Evolutionary conservation across 2,329 filamentous ascomycete species (phyloP), one percentile per base, ranked within the genome.

Genomic region (Endocalyx cinctus): DNA sequence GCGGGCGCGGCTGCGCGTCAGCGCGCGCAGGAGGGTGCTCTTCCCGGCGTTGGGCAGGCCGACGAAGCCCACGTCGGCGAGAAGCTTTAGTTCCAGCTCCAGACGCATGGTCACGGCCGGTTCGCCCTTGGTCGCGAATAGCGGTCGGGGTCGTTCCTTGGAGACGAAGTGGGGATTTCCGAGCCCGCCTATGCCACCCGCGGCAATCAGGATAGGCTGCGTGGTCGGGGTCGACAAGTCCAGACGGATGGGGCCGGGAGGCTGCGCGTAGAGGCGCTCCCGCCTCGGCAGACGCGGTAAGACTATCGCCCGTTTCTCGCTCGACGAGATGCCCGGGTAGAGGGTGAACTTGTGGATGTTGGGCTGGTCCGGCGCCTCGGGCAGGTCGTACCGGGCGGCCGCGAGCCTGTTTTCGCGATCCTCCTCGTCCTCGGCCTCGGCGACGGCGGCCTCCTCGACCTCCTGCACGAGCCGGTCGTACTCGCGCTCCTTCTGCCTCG

Each of bases 11-110:
- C 86, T 94, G 58, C 89, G 89, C 50, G 82, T 94, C 49, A 98
- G 67, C 4, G 89, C 82, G 13, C 92, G 81, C 12, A 97, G 73
- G 2, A 98, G 72, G 0, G 92, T 97, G 55, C 86, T 94, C 63
- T 98, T 98, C 7, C 92, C 92, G 5, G 90, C 92, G 57, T 98
- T 98, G 2, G 92, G 92, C 12, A 97, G 75, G 1, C 92, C 92
- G 12, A 98, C 92, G 3, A 98, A 73, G 1, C 92, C 92, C 6
- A 98, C 84, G 60, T 98, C 92, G 5, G 92, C 92, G 25, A 98
- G 79, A 8, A 98, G 75, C 68, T 96, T 97, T 41, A 98, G 74
- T 59, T 98, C 92, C 11, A 98, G 74, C 54, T 94, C 82, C 22
- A 98, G 65, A 29, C 82, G 79, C 52, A 98, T 69, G 25, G 77